Percentiles rank a stretch among this genome's conserved stretches.
Evolutionary conservation across 2,329 filamentous ascomycete genomes (phyloP).

Genomic region (Trichoderma breve): DNA sequence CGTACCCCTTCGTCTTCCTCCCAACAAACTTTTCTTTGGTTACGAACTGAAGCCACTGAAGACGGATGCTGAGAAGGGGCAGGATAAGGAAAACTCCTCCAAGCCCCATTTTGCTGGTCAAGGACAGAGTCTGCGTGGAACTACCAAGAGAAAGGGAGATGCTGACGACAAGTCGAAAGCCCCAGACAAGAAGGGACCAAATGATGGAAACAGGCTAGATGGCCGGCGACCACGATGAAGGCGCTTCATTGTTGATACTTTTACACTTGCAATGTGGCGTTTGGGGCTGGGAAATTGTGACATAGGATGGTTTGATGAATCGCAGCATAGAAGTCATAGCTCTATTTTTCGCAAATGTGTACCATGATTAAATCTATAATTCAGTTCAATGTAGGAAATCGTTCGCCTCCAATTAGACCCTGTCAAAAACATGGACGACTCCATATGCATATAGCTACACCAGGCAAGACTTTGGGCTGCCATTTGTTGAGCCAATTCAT

Average conservation of each 20-base stretch:
- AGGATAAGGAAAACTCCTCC: constrained; percentile 61
- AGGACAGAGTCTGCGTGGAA: constrained; percentile 73
- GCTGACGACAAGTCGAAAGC: constrained; percentile 47
- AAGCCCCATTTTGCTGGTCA: constrained; percentile 79
- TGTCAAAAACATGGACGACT: not conserved
- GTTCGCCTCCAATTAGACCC: rapidly evolving
- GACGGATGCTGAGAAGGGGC: constrained; percentile 68
- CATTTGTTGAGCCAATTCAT: not conserved
- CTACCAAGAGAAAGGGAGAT: constrained; percentile 68
- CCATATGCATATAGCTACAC: not conserved
- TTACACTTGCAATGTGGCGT: not conserved
- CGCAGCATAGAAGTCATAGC: not conserved
- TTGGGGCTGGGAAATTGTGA: constrained; percentile 6
- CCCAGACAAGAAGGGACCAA: constrained; percentile 46
- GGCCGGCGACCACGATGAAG: constrained; percentile 36
- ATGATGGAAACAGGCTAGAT: constrained; percentile 46
- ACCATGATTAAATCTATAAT: not conserved
- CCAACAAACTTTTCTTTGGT: constrained; percentile 94
- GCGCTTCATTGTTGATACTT: not conserved
- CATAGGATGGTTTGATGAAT: not conserved
- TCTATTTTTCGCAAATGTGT: not conserved
- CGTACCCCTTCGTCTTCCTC: constrained; percentile 77
- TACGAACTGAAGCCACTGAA: constrained; percentile 90
- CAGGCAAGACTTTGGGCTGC: not conserved
- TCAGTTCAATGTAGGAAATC: not conserved